Evolutionary conservation across 176 grass and related monocot genomes (phyloP).

Genomic region (Rhynchospora tenuis): DNA sequence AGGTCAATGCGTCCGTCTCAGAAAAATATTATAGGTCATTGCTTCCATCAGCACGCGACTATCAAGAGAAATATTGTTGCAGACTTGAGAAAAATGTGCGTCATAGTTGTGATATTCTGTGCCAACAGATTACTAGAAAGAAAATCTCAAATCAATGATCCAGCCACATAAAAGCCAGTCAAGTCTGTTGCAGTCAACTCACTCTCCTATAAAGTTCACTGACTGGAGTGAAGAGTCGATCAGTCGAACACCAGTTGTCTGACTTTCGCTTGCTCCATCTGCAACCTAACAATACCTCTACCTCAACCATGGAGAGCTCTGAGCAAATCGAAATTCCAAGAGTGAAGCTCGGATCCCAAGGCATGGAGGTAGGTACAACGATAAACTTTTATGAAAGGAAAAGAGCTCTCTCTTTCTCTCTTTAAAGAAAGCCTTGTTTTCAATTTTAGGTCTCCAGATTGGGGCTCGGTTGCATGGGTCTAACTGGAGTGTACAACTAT

Average conservation of each 20-base stretch:
- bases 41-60: too few species aligned
- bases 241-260: neutral
- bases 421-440: neutral
- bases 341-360: constrained; percentile 51
- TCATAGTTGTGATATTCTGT: too few species aligned
- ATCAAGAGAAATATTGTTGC: too few species aligned
- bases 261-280: neutral
- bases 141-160: too few species aligned
- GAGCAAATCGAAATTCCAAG: constrained; percentile 32
- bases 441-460: constrained; percentile 64
- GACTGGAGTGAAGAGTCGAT: too few species aligned
- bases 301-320: neutral
- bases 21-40: too few species aligned
- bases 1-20: too few species aligned
- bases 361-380: constrained; percentile 37
- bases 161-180: too few species aligned
- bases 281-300: neutral
- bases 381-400: neutral
- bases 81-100: too few species aligned
- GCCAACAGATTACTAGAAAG: too few species aligned
- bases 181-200: too few species aligned
- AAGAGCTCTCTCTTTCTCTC: neutral
- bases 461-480: constrained; percentile 79
- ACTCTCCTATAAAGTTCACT: neutral
- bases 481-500: constrained; percentile 56